phyloP scores from a whole-genome alignment of 139 green algal species.

The Astrephomene gubernaculifera region DNA sequence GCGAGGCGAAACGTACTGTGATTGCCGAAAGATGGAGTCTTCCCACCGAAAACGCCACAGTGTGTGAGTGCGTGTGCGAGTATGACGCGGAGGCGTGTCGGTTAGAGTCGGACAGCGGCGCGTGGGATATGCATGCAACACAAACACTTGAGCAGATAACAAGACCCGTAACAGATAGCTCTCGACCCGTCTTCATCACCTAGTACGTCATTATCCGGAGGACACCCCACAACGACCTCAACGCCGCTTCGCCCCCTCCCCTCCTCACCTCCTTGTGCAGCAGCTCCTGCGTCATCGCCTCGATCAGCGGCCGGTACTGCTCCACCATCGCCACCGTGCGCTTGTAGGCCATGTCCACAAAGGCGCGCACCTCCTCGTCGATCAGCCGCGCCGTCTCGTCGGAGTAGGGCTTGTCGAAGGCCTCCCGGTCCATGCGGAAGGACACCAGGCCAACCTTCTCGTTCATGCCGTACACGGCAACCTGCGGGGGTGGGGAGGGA shows the following conservation, averaged over 20 bases:
- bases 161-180: neutral
- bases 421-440: slow-evolving; percentile 86
- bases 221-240: neutral
- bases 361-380: slow-evolving; percentile 91
- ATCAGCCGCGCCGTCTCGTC: slow-evolving; percentile 96
- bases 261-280: slow-evolving; percentile 64
- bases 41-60: no score
- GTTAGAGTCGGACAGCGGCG: neutral
- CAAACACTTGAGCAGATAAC: neutral
- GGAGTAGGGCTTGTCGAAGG: slow-evolving; percentile 97
- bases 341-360: slow-evolving; percentile 89
- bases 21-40: no score
- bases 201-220: neutral
- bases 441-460: slow-evolving; percentile 94
- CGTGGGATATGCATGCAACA: neutral
- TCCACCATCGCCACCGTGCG: slow-evolving; percentile 88
- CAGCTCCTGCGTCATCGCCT: slow-evolving; percentile 80
- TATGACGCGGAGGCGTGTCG: neutral
- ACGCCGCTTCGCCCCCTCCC: neutral
- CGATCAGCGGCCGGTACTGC: slow-evolving; percentile 87
- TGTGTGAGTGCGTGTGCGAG: neutral
- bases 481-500: slow-evolving; percentile 38
- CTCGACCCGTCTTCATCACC: neutral
- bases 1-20: no score
- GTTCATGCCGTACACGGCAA: slow-evolving; percentile 98